Conservation (phyloP, 2,329 filamentous ascomycete species). For the Cladosporium sp. region DNA sequence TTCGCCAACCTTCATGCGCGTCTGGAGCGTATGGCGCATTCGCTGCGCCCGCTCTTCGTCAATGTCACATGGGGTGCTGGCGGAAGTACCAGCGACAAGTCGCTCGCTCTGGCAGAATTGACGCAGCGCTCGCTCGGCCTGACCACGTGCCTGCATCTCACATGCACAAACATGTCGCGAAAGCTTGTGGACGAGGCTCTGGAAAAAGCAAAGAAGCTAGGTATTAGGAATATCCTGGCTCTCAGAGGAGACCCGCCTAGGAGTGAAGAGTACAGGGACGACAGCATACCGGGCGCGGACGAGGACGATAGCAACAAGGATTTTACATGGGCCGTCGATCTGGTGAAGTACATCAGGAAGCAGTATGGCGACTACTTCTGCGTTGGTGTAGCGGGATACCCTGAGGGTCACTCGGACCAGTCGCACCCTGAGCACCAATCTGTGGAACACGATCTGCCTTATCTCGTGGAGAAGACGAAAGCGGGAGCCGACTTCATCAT, state of each 20-base stretch:
- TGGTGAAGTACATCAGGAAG: conserved; percentile 82
- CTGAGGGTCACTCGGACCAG: conserved; percentile 90
- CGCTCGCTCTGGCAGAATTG: conserved; percentile 87
- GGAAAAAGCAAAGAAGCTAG: conserved; percentile 82
- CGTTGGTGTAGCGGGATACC: conserved; percentile 88
- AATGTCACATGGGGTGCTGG: conserved; percentile 98
- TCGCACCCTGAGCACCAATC: conserved; percentile 74
- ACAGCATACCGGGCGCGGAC: conserved; percentile 50
- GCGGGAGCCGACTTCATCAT: conserved; percentile 97
- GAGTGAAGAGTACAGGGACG: conserved; percentile 75
- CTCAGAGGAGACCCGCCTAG: conserved; percentile 86
- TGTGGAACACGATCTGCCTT: conserved; percentile 66
- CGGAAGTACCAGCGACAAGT: conserved; percentile 84
- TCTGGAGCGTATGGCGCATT: conserved; percentile 89
- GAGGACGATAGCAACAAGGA: conserved; percentile 62
- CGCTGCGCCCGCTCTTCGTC: conserved; percentile 85
- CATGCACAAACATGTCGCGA: conserved; percentile 95
- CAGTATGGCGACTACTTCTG: conserved; percentile 93
- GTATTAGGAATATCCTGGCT: conserved; percentile 89
- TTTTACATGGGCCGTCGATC: conserved; percentile 81
- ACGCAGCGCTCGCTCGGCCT: conserved; percentile 87
- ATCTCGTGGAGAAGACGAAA: conserved; percentile 79
- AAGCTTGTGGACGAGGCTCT: conserved; percentile 79
- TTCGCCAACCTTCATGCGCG: conserved; percentile 90
- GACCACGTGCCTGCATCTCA: conserved; percentile 92